phyloP scores from a whole-genome alignment of 176 grass and related monocot species.

The Juncus effusus region DNA sequence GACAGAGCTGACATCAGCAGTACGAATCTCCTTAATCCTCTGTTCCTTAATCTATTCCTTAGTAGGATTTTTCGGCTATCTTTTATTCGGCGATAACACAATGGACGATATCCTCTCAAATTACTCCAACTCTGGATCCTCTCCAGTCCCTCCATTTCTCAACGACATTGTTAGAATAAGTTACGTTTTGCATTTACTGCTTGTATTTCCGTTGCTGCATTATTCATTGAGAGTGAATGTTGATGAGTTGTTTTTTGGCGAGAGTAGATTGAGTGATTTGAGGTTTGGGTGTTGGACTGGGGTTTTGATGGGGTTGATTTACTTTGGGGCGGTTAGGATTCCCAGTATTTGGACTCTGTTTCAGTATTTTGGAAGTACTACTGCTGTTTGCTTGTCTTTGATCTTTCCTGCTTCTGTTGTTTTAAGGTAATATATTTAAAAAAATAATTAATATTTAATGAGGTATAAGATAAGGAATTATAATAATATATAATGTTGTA shows the following conservation, averaged over 20 bases:
- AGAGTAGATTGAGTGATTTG: slow-evolving; percentile 31
- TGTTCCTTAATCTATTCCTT: slow-evolving; percentile 70
- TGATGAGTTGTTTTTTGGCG: slow-evolving; percentile 70
- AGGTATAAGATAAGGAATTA: background rate
- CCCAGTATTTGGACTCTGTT: slow-evolving; percentile 87
- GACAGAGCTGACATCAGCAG: slow-evolving; percentile 66
- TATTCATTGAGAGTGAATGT: slow-evolving; percentile 80
- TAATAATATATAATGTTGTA: background rate
- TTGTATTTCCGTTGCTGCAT: slow-evolving; percentile 84
- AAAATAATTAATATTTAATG: too few species aligned
- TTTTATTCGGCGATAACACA: slow-evolving; percentile 84
- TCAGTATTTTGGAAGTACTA: slow-evolving; percentile 69
- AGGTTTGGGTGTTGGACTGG: slow-evolving; percentile 61
- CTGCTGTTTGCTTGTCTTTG: slow-evolving; percentile 68
- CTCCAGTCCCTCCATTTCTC: slow-evolving; percentile 48
- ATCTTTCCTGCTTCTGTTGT: slow-evolving; percentile 83
- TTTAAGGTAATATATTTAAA: slow-evolving; percentile 42
- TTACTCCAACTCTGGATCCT: slow-evolving; percentile 55
- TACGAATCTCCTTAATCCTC: slow-evolving; percentile 65
- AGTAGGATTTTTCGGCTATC: slow-evolving; percentile 78
- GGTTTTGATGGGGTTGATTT: slow-evolving; percentile 52
- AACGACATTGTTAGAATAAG: slow-evolving; percentile 79
- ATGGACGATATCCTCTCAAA: slow-evolving; percentile 92
- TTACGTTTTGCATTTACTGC: slow-evolving; percentile 81
- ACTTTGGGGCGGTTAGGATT: slow-evolving; percentile 48